These are phyloP conservation scores for Umbelopsis sp. DNA, from an alignment of 192 early-diverging fungal species.

Conservation along the genomic window DNA sequence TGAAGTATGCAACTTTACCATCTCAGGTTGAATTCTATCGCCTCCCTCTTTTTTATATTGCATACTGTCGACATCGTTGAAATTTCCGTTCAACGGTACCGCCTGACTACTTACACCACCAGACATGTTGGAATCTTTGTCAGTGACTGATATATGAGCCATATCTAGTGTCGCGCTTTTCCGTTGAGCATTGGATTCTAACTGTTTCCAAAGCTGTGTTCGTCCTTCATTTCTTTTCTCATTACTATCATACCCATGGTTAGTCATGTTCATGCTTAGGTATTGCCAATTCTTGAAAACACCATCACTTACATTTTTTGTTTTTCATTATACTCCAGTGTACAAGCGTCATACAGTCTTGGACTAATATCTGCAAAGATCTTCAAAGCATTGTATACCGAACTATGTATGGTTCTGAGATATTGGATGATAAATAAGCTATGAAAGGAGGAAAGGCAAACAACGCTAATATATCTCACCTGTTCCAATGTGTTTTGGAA, in stretches of 20 bases:
- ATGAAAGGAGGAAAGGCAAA: conserved; percentile 3
- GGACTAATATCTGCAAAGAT: conserved; percentile 90
- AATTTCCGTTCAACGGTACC: neutral
- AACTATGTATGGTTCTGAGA: conserved; percentile 82
- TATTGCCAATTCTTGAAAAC: conserved; percentile 75
- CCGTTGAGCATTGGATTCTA: conserved; percentile 8
- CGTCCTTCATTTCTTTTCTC: conserved; percentile 29
- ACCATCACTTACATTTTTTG: conserved; percentile 52
- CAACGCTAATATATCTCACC: conserved; percentile 39
- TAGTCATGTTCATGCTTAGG: conserved; percentile 75
- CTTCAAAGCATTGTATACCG: conserved; percentile 89
- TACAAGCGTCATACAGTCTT: conserved; percentile 86
- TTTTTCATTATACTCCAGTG: conserved; percentile 81
- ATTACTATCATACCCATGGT: conserved; percentile 79
- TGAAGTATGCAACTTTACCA: conserved; percentile 7
- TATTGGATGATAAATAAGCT: neutral
- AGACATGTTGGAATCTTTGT: neutral
- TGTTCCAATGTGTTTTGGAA: conserved; percentile 91
- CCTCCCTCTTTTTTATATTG: conserved; percentile 17
- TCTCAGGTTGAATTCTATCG: conserved; percentile 33
- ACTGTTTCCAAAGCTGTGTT: neutral
- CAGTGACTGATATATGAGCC: neutral
- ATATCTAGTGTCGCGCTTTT: neutral
- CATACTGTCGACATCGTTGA: neutral
- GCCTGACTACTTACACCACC: neutral